Conservation (phyloP, 768 basidiomycete genomes). For the Suillus placidus region DNA sequence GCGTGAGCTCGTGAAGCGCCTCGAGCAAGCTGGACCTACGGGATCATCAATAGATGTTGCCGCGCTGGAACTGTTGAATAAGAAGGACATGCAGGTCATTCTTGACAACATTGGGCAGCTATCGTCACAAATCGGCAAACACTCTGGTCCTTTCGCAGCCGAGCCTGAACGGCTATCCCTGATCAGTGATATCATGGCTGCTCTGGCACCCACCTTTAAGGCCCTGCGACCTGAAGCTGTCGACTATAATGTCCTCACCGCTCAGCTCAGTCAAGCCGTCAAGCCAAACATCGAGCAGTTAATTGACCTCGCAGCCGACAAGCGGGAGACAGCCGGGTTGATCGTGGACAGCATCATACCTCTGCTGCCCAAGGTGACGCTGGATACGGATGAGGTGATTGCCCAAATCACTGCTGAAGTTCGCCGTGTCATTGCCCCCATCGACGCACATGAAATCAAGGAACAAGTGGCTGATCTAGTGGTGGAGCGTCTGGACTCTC, state of each 20-base stretch:
- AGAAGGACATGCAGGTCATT: slow-evolving; percentile 60
- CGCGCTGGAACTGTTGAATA: slow-evolving; percentile 60
- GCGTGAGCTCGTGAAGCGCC: slow-evolving; percentile 48
- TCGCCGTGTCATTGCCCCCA: slow-evolving; percentile 67
- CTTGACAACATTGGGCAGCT: slow-evolving; percentile 59
- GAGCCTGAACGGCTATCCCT: slow-evolving; percentile 59
- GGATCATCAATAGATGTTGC: slow-evolving; percentile 38
- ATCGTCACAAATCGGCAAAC: slow-evolving; percentile 31
- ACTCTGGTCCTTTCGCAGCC: slow-evolving; percentile 37
- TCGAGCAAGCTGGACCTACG: slow-evolving; percentile 33
- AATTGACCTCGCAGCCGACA: slow-evolving; percentile 87
- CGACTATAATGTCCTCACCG: slow-evolving; percentile 79
- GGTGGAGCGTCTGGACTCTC: slow-evolving; percentile 81
- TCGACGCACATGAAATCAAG: slow-evolving; percentile 86
- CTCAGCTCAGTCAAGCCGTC: slow-evolving; percentile 78
- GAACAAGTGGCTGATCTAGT: slow-evolving; percentile 89
- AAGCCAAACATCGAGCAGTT: slow-evolving; percentile 88
- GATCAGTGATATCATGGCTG: slow-evolving; percentile 59
- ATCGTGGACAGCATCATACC: slow-evolving; percentile 77
- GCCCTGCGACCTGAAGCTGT: slow-evolving; percentile 66
- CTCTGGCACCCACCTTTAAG: slow-evolving; percentile 61
- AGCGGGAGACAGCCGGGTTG: slow-evolving; percentile 81
- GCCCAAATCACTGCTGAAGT: slow-evolving; percentile 69
- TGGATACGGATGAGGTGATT: slow-evolving; percentile 60
- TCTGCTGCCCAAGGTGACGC: slow-evolving; percentile 50